Evolutionary conservation across 2,329 filamentous ascomycete genomes (phyloP).

Genomic region (Diaporthe destruens): DNA sequence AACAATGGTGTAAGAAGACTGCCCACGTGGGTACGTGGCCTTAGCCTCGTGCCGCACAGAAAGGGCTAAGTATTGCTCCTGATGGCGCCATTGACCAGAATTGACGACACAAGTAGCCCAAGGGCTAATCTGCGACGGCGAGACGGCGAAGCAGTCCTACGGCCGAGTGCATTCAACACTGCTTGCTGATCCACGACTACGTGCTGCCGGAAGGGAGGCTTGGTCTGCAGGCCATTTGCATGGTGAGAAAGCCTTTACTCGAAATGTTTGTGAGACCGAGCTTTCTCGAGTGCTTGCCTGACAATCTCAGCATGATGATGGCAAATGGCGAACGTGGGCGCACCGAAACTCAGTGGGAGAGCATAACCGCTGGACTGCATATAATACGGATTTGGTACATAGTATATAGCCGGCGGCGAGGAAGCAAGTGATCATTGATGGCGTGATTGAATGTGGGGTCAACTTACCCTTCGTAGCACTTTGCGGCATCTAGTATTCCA

Average conservation of each 20-base stretch:
- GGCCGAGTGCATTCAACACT: neutral
- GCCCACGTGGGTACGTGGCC: too few relatives aligned
- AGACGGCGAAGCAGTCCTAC: too few relatives aligned
- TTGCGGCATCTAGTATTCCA: neutral
- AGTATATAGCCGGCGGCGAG: too few relatives aligned
- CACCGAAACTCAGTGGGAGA: neutral
- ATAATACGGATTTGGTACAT: neutral
- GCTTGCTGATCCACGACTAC: slow-evolving; percentile 18
- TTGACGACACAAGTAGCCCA: too few relatives aligned
- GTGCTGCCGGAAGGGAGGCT: neutral
- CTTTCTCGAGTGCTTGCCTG: neutral
- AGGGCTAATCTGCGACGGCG: too few relatives aligned
- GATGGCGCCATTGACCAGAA: too few relatives aligned
- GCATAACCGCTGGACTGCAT: neutral
- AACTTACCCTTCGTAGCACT: neutral
- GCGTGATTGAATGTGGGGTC: neutral
- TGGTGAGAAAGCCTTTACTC: neutral
- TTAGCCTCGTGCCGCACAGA: too few relatives aligned
- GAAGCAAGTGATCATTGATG: neutral
- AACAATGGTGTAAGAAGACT: too few relatives aligned
- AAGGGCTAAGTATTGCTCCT: too few relatives aligned
- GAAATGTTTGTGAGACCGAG: neutral
- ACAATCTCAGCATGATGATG: slow-evolving; percentile 18
- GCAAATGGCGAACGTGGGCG: slow-evolving; percentile 6
- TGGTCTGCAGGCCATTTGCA: neutral